Evolutionary conservation across 768 basidiomycete genomes (phyloP), one percentile per base, ranked within the genome.

Genomic region (Boletus rubroflammeus): DNA sequence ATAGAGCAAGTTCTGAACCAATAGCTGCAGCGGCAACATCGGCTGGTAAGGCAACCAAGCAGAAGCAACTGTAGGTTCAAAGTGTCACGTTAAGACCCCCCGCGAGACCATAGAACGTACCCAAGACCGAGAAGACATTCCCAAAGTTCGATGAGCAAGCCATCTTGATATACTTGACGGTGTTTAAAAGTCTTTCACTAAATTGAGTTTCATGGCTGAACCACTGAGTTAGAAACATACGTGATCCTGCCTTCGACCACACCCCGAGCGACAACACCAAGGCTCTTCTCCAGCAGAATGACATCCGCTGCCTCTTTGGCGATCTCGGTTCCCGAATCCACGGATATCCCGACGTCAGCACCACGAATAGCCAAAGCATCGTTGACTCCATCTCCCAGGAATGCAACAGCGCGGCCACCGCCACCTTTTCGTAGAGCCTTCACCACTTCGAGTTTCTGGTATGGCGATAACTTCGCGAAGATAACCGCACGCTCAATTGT

Each of bases 281-380:
- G 63, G 23, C 65, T 74, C 51, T 74, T 72, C 61, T 73, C 72
- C 21, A 72, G 53, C 9, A 73, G 48, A 44, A 72, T 72, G 36
- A 69, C 69, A 40, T 68, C 73, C 3, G 73, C 72, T 21, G 72
- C 73, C 46, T 73, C 73, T 53, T 73, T 73, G 14, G 72, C 71
- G 9, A 74, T 75, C 38, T 72, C 63, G 7, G 63, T 65, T 51
- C 68, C 61, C 28, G 72, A 69, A 40, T 69, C 68, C 56, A 69
- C 68, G 15, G 68, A 69, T 60, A 69, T 71, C 35, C 68, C 68
- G 2, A 69, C 68, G 34, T 69, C 68, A 5, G 68, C 68, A 21
- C 69, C 61, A 10, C 68, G 68, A 47, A 69, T 67, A 35, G 68
- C 68, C 49, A 69, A 50, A 26, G 68, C 68, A 53, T 69, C 68